Evolutionary conservation across 495 filamentous ascomycete genomes (phyloP), one percentile per base, ranked within the genome.

Genomic region (Aspergillus baeticus): DNA sequence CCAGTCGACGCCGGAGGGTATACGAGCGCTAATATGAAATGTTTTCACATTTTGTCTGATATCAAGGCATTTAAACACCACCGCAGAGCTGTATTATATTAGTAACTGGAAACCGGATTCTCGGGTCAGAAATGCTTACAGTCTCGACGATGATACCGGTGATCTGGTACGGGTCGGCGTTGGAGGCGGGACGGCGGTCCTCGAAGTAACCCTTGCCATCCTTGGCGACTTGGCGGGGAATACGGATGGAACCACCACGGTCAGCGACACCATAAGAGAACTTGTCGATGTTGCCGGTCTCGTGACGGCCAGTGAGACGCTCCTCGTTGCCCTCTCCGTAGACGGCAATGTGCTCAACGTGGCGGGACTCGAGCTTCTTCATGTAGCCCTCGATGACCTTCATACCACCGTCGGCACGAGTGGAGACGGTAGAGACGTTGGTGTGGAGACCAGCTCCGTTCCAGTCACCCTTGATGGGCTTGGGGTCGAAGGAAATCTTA

Each of bases 121-220:
- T 14, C 2, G 37, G 21, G 11, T 18, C 1, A 37, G 15, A 43
- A 29, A 31, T 46, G 60, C 65, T 55, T 68, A 78, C 71, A 66
- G 87, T 90, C 81, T 92, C 87, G 73, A 92, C 89, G 67, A 95
- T 88, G 69, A 96, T 94, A 68, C 89, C 89, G 57, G 91, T 95
- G 69, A 96, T 92, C 78, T 92, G 92, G 79, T 98, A 98, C 22
- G 94, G 94, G 76, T 95, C 91, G 60, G 86, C 94, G 71, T 98
- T 98, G 68, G 87, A 92, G 41, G 94, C 94, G 42, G 94, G 94
- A 63, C 94, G 83, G 69, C 94, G 86, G 65, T 98, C 94, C 81
- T 98, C 94, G 61, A 98, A 97, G 84, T 98, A 98, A 63, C 94
- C 94, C 78, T 90, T 95, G 74, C 91, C 92, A 72, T 96, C 92